These are phyloP conservation scores for Clohesyomyces aquaticus DNA, from an alignment of 495 filamentous ascomycete species.

Conservation along the genomic window DNA sequence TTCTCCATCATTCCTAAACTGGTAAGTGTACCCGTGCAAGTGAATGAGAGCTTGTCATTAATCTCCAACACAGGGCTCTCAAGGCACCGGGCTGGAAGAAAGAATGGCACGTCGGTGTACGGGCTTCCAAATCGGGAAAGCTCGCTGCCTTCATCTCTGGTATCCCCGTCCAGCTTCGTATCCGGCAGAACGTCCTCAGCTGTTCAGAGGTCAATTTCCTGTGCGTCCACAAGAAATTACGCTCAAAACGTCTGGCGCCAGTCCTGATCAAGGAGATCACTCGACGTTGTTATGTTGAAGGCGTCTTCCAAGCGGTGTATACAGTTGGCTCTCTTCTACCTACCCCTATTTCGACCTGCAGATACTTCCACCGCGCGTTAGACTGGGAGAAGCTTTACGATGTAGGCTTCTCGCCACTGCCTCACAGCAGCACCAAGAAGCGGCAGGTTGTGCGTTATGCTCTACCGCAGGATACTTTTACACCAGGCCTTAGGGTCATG, in stretches of 20 bases:
- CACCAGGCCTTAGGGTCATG: slow-evolving; percentile 76
- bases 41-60: slow-evolving; percentile 12
- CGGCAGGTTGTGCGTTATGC: slow-evolving; percentile 80
- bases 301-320: slow-evolving; percentile 92
- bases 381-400: slow-evolving; percentile 96
- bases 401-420: slow-evolving; percentile 85
- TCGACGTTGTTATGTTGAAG: slow-evolving; percentile 77
- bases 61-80: slow-evolving; percentile 70
- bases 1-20: slow-evolving; percentile 82
- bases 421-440: slow-evolving; percentile 75
- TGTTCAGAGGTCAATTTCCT: slow-evolving; percentile 97
- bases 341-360: slow-evolving; percentile 84
- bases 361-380: slow-evolving; percentile 90
- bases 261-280: slow-evolving; percentile 98
- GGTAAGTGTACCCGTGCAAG: slow-evolving; percentile 57
- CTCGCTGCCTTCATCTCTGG: slow-evolving; percentile 95
- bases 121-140: slow-evolving; percentile 73
- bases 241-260: slow-evolving; percentile 86
- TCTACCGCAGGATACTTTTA: slow-evolving; percentile 71
- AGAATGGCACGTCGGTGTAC: slow-evolving; percentile 94
- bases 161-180: slow-evolving; percentile 78
- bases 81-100: slow-evolving; percentile 94
- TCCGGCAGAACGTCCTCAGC: slow-evolving; percentile 73
- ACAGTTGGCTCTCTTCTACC: slow-evolving; percentile 90
- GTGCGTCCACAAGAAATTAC: slow-evolving; percentile 95